These are phyloP conservation scores for Acacia pycnantha DNA, from an alignment of 331 rosid genomes.

Conservation along the genomic window DNA sequence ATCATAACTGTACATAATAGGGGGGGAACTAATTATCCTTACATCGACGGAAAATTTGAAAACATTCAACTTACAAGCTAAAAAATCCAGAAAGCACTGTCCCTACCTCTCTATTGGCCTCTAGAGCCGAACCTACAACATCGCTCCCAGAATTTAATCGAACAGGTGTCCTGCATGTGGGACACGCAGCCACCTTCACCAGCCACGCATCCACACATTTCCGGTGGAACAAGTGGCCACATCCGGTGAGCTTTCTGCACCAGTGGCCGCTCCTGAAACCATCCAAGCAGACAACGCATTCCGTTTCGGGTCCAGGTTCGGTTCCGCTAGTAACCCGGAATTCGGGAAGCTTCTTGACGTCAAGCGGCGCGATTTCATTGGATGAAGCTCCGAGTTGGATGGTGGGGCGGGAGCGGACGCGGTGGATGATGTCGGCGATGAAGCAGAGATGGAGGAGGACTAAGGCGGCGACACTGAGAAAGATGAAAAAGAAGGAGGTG, in stretches of 20 bases:
- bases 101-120: constrained; percentile 25
- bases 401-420: background rate
- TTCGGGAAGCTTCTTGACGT: constrained; percentile 57
- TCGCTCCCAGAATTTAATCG: constrained; percentile 24
- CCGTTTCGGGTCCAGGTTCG: constrained; percentile 35
- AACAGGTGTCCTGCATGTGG: constrained; percentile 77
- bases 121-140: background rate
- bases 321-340: constrained; percentile 39
- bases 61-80: constrained; percentile 33
- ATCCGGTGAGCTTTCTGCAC: constrained; percentile 63
- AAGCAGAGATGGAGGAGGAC: no score
- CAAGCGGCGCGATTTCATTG: constrained; percentile 34
- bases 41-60: constrained; percentile 2
- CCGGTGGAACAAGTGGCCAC: constrained; percentile 72
- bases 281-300: constrained; percentile 77
- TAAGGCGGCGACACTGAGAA: no score
- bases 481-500: constrained; percentile 20
- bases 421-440: no score
- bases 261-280: constrained; percentile 62
- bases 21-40: background rate
- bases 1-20: constrained; percentile 17
- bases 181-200: constrained; percentile 68
- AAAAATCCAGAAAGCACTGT: constrained; percentile 32
- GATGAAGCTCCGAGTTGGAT: constrained; percentile 24
- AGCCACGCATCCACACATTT: constrained; percentile 82